Conservation (phyloP, 371 early-diverging fungal species). For the Apophysomyces variabilis region DNA sequence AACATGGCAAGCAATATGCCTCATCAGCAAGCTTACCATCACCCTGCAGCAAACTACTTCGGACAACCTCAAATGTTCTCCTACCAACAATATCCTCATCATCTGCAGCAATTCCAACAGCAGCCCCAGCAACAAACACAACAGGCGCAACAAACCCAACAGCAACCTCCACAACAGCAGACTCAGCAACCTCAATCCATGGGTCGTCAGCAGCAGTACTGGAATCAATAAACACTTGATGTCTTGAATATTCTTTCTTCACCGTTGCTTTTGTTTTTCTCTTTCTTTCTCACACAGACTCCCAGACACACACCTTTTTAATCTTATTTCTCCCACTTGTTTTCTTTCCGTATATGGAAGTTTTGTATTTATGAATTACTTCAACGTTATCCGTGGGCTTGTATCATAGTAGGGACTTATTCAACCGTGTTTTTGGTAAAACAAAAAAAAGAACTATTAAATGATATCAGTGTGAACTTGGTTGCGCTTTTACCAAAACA, state of each 20-base stretch:
- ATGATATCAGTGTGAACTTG: not conserved
- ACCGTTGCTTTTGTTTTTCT: no score
- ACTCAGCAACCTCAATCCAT: slow-evolving; percentile 24
- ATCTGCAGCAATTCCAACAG: slow-evolving; percentile 10
- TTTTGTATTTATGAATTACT: slow-evolving; percentile 4
- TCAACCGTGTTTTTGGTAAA: not conserved
- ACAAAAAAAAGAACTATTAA: not conserved
- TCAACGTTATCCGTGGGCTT: slow-evolving; percentile 5
- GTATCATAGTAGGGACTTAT: not conserved
- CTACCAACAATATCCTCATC: slow-evolving; percentile 9
- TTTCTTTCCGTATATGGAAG: not conserved
- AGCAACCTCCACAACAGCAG: slow-evolving; percentile 15
- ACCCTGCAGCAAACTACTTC: slow-evolving; percentile 28
- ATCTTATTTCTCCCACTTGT: slow-evolving; percentile 4
- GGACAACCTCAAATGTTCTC: slow-evolving; percentile 44
- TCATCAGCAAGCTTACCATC: slow-evolving; percentile 26
- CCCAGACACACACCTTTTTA: no score
- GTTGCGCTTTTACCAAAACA: not conserved
- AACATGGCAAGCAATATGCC: slow-evolving; percentile 13
- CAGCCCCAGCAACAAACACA: slow-evolving; percentile 10
- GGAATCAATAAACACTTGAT: slow-evolving; percentile 27
- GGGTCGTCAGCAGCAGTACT: slow-evolving; percentile 31
- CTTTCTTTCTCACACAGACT: no score
- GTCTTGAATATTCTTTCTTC: slow-evolving; percentile 13
- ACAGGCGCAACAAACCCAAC: slow-evolving; percentile 18